Evolutionary conservation across 768 basidiomycete species (phyloP), one percentile per base, ranked within the genome.

Genomic region (Naganishia antarctica): DNA sequence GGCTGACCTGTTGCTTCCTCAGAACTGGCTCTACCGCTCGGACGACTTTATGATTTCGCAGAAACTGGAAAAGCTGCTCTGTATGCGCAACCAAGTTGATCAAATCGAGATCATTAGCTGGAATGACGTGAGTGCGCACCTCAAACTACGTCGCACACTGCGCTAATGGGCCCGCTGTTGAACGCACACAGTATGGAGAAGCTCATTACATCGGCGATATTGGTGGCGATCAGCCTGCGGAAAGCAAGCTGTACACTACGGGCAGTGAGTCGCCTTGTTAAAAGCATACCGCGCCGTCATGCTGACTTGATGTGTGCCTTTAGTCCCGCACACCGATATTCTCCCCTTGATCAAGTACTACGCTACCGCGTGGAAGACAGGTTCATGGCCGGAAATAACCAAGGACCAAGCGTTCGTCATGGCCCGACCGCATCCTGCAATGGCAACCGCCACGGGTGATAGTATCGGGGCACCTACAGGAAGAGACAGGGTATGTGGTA

Each of bases 21-120:
- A 80, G 73, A 73, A 79, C 60, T 79, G 76, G 76, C 71, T 79
- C 58, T 78, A 76, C 67, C 60, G 73, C 21, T 43, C 53, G n/a
- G 79, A 80, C 69, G 72, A 78, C 51, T 76, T 74, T 70, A 65
- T 79, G 32, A 70, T 75, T 41, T 72, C 75, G 16, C 75, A 66
- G 37, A 70, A 79, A 58, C 75, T 77, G 71, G 78, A 79, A 59
- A 61, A 65, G 46, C 60, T 80, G 26, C 68, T 79, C 37, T 64
- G 64, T 8, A 69, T 77, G 68, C 68, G 79, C 16, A 66, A 70
- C 60, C 51, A 72, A 64, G 46, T 80, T 21, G 75, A 76, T 60
- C 66, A 77, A 2, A 70, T 74, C 28, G 78, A 80, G 66, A 70
- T 79, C 53, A 68, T 78, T 63, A 74, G 75, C 26, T 79, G 78